Conservation (phyloP, 108 stramenopile genomes). For the Mediolabrus comicus region DNA sequence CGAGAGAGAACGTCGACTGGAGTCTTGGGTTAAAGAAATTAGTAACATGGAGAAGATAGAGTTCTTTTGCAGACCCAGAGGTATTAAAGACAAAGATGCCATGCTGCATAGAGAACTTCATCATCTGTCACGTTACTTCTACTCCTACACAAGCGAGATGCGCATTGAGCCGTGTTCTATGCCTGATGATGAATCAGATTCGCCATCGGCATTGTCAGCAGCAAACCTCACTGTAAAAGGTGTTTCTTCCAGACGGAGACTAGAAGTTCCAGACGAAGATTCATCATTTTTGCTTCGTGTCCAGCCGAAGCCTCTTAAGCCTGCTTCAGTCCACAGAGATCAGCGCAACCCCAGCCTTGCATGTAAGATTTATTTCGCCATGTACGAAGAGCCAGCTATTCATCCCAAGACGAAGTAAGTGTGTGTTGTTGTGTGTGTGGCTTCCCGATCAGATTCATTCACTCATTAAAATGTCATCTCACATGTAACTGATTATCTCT, state of each 20-base stretch:
- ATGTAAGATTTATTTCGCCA: conserved; percentile 77
- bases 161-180: conserved; percentile 36
- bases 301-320: conserved; percentile 62
- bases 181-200: conserved; percentile 15
- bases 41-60: conserved; percentile 34
- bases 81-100: conserved; percentile 44
- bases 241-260: conserved; percentile 51
- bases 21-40: conserved; percentile 60
- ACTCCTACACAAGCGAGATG: conserved; percentile 67
- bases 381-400: conserved; percentile 79
- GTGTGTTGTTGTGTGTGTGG: neutral
- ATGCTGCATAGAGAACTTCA: conserved; percentile 70
- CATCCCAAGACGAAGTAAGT: conserved; percentile 39
- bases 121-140: conserved; percentile 66
- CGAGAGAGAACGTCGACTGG: conserved; percentile 66
- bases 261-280: conserved; percentile 87
- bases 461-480: neutral
- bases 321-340: conserved; percentile 75
- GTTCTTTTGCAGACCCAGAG: conserved; percentile 49
- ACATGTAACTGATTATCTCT: neutral
- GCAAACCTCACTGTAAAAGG: conserved; percentile 68
- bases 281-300: conserved; percentile 82
- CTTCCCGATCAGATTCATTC: too few species aligned
- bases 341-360: conserved; percentile 65
- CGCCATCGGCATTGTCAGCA: conserved; percentile 10